Conservation (phyloP, 306 rosid genomes). For the Lablab purpureus region DNA sequence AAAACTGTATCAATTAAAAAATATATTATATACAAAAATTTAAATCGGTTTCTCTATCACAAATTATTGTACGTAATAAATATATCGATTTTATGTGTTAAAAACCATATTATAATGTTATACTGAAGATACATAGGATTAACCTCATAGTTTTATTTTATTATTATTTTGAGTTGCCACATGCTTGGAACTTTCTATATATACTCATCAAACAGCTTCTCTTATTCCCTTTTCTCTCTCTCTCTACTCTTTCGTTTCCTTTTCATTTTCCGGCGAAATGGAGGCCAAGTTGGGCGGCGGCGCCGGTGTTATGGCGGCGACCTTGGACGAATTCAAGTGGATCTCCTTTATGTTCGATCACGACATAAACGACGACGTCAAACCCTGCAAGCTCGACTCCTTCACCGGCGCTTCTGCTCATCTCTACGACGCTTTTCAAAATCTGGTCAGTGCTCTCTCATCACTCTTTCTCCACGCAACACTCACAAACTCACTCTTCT, state of each 20-base stretch:
- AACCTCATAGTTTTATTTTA: too few species aligned
- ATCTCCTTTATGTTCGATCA: slow-evolving; percentile 51
- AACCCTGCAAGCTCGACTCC: slow-evolving; percentile 48
- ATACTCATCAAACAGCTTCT: slow-evolving; percentile 46
- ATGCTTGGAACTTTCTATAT: slow-evolving; percentile 41
- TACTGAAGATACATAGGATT: too few species aligned
- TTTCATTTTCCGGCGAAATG: slow-evolving; percentile 50
- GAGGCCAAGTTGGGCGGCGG: slow-evolving; percentile 42
- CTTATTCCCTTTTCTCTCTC: slow-evolving; percentile 48
- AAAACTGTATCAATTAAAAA: not conserved
- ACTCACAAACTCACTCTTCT: not conserved
- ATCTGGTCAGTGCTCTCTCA: slow-evolving; percentile 61
- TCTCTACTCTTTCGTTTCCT: slow-evolving; percentile 18
- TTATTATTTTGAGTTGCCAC: not conserved
- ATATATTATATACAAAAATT: too few species aligned
- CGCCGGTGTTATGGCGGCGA: not conserved
- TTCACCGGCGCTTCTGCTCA: slow-evolving; percentile 48
- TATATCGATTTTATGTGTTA: too few species aligned
- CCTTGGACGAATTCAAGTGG: slow-evolving; percentile 51
- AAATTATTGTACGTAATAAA: too few species aligned
- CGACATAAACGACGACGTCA: slow-evolving; percentile 36
- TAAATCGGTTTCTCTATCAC: too few species aligned
- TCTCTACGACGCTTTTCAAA: slow-evolving; percentile 45
- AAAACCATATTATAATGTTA: too few species aligned
- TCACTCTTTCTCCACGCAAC: slow-evolving; percentile 37